Evolutionary conservation across 495 filamentous ascomycete species (phyloP), one percentile per base, ranked within the genome.

Genomic region (Melanomma pulvis-pyrius): DNA sequence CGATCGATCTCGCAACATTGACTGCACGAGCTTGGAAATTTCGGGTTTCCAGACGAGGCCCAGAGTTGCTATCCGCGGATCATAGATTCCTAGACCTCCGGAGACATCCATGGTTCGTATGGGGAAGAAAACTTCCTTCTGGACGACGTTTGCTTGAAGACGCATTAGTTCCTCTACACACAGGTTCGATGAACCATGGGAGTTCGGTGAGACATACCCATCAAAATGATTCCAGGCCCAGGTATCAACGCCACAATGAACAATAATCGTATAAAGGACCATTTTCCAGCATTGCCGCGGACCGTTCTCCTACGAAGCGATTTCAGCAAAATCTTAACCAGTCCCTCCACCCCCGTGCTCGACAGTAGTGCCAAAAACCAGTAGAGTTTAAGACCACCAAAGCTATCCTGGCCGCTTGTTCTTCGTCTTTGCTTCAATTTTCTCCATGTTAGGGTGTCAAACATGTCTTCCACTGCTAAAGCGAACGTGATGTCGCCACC

Each of bases 221-320:
- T 52, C 29, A 66, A 49, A n/a, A 66, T 66, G 22, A 66, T 60
- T 1, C 63, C 63, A 19, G 63, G 63, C 1, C 63, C 63, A 19
- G 63, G 63, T 22, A 66, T 60, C n/a, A 59, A 28, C 13, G n/a
- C 55, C 11, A 66, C 17, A 5, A 66, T 41, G 34, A 66, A 59
- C 1, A 21, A n/a, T 22, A 66, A 25, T 19, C 63, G 41, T 36
- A 54, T 22, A 3, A 66, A 17, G 7, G 26, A 41, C 63, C 54
- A 66, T 22, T 25, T 19, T 12, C 52, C 55, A 2, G 29, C 54
- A 13, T 12, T 41, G 0, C 39, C 19, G 30, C 12, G 41, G 22
- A 1, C 5, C 46, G 41, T 59, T 9, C 39, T 4, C 39, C 49
- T 29, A 17, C 44, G 22, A 17, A 24, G 5, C 28, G 50, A 12